Percentiles rank a stretch among this genome's conserved stretches.
Evolutionary conservation across 1,284 basidiomycete genomes (phyloP).

Genomic region (Garcileccinum viscosum): DNA sequence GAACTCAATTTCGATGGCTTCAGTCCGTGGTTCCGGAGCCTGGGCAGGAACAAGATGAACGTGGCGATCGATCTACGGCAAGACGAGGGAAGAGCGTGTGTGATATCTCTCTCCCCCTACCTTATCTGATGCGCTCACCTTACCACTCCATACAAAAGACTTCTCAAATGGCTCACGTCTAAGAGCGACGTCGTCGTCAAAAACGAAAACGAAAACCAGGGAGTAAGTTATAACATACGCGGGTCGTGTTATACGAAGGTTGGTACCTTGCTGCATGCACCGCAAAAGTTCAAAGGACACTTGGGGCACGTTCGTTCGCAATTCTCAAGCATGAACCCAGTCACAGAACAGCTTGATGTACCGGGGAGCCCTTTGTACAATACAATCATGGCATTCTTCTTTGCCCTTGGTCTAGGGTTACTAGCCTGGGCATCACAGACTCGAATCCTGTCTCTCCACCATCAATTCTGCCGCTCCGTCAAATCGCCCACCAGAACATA

Average conservation of each 20-base stretch:
- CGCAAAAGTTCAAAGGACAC: too few species aligned
- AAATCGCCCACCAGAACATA: too few species aligned
- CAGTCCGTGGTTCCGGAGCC: slow-evolving; percentile 75
- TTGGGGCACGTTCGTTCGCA: too few species aligned
- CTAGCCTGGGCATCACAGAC: too few species aligned
- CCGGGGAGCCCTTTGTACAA: too few species aligned
- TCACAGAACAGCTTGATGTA: too few species aligned
- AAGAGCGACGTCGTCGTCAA: slow-evolving; percentile 70
- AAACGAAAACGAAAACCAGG: slow-evolving; percentile 78
- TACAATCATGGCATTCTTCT: background rate
- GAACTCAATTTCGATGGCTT: slow-evolving; percentile 72
- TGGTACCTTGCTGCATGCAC: slow-evolving; percentile 12
- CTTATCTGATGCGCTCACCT: background rate
- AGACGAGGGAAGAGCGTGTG: slow-evolving; percentile 66
- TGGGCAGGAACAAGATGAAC: slow-evolving; percentile 75
- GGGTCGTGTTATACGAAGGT: background rate
- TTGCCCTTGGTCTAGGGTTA: too few species aligned
- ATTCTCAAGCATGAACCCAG: too few species aligned
- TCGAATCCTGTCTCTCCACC: too few species aligned
- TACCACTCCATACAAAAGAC: slow-evolving; percentile 32
- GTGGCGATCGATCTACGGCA: slow-evolving; percentile 69
- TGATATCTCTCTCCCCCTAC: slow-evolving; percentile 10
- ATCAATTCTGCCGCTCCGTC: too few species aligned
- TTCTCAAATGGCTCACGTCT: slow-evolving; percentile 66
- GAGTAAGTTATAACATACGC: slow-evolving; percentile 49